Percentiles rank a stretch among this genome's conserved stretches.
Evolutionary conservation across 495 filamentous ascomycete species (phyloP).

Genomic region (Astrocystis sublimbata): DNA sequence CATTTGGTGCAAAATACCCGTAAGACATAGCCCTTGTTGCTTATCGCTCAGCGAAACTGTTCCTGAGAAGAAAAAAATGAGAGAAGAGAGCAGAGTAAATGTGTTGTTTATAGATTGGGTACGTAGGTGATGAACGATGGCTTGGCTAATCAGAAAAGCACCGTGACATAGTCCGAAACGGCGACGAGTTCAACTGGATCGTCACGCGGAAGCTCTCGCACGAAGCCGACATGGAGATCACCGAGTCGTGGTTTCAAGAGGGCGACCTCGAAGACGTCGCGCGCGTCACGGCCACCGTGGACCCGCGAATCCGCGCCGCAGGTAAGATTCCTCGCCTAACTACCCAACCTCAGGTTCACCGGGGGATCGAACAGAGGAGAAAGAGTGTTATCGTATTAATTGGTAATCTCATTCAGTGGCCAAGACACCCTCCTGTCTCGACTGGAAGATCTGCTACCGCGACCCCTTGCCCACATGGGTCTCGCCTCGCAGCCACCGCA

Average conservation of each 20-base stretch:
- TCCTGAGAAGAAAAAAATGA: too few relatives aligned
- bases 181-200: conserved; percentile 57
- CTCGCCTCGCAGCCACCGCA: conserved; percentile 41
- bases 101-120: too few relatives aligned
- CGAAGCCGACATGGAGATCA: conserved; percentile 47
- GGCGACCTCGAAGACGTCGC: conserved; percentile 51
- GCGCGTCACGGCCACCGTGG: conserved; percentile 35
- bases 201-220: conserved; percentile 45
- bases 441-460: conserved; percentile 56
- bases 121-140: too few relatives aligned
- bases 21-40: too few relatives aligned
- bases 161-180: conserved; percentile 35
- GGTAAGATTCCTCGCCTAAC: too few relatives aligned
- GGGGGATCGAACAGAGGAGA: too few relatives aligned
- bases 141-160: background rate
- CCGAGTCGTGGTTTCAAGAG: conserved; percentile 53
- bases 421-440: conserved; percentile 50
- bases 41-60: too few relatives aligned
- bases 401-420: too few relatives aligned
- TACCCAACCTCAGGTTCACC: too few relatives aligned
- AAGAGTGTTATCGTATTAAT: too few relatives aligned
- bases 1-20: conserved; percentile 51
- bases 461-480: conserved; percentile 52
- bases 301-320: conserved; percentile 47
- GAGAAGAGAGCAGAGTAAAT: too few relatives aligned